Evolutionary conservation across 2,329 filamentous ascomycete species (phyloP).

Genomic region (Zasmidium angulare): DNA sequence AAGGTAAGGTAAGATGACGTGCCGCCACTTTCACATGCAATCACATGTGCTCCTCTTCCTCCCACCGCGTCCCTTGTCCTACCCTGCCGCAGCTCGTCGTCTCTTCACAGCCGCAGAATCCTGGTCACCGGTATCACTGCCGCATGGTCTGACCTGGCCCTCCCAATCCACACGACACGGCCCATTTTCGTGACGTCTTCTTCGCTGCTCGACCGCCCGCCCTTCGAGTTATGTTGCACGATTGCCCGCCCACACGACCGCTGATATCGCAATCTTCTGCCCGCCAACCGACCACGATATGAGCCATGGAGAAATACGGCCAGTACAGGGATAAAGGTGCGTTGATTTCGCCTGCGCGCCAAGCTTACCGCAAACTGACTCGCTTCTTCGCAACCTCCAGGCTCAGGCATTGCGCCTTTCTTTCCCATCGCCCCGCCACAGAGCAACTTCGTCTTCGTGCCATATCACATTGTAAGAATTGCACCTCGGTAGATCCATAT

Average conservation of each 20-base stretch:
- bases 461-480: slow-evolving; percentile 32
- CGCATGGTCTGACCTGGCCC: not conserved
- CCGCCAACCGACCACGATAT: slow-evolving; percentile 33
- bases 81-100: not conserved
- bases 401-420: slow-evolving; percentile 94
- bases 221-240: not conserved
- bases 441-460: slow-evolving; percentile 60
- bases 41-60: not conserved
- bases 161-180: not conserved
- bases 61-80: no score
- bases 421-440: slow-evolving; percentile 73
- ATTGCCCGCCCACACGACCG: not conserved
- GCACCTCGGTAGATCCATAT: not conserved
- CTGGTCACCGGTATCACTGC: not conserved
- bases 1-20: not conserved
- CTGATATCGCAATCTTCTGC: not conserved
- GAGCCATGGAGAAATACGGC: slow-evolving; percentile 86
- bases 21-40: not conserved
- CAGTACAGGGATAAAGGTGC: slow-evolving; percentile 87
- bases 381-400: slow-evolving; percentile 47
- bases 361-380: slow-evolving; percentile 14
- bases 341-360: slow-evolving; percentile 2
- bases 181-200: not conserved
- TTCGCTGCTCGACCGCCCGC: not conserved
- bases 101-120: not conserved